These are phyloP conservation scores for Chlorella vulgaris DNA, from an alignment of 139 green algal species.

Conservation along the genomic window DNA sequence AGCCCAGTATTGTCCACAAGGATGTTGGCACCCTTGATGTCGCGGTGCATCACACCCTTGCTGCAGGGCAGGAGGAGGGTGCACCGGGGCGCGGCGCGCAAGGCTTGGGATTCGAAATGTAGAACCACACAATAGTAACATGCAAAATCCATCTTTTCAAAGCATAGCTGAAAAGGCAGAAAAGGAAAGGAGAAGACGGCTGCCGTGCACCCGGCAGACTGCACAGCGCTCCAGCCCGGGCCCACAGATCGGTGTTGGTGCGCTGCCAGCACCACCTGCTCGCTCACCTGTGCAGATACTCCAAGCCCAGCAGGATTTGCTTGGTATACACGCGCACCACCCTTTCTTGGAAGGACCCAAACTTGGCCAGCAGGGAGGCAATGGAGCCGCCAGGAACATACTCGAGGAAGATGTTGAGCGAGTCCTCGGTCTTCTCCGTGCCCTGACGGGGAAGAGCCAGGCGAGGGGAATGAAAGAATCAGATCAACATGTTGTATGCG, in stretches of 20 bases:
- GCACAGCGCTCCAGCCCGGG: too few relatives aligned
- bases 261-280: neutral
- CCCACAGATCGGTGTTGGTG: too few relatives aligned
- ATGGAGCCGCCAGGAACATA: conserved; percentile 95
- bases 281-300: conserved; percentile 87
- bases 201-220: neutral
- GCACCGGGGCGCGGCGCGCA: neutral
- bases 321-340: conserved; percentile 75
- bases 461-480: too few relatives aligned
- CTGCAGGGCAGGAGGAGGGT: neutral
- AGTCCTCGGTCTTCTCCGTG: conserved; percentile 70
- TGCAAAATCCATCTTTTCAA: too few relatives aligned
- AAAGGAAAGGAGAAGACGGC: neutral
- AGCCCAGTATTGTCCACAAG: conserved; percentile 87
- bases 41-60: conserved; percentile 89
- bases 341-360: conserved; percentile 72
- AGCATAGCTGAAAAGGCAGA: too few relatives aligned
- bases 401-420: conserved; percentile 98
- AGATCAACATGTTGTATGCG: too few relatives aligned
- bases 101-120: neutral
- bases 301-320: conserved; percentile 84
- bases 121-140: too few relatives aligned
- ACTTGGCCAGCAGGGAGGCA: conserved; percentile 84
- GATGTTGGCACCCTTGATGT: conserved; percentile 98
- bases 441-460: conserved; percentile 56